Base-by-base conservation (phyloP, 805 yeast species). In the Starmerella bombicola region DNA sequence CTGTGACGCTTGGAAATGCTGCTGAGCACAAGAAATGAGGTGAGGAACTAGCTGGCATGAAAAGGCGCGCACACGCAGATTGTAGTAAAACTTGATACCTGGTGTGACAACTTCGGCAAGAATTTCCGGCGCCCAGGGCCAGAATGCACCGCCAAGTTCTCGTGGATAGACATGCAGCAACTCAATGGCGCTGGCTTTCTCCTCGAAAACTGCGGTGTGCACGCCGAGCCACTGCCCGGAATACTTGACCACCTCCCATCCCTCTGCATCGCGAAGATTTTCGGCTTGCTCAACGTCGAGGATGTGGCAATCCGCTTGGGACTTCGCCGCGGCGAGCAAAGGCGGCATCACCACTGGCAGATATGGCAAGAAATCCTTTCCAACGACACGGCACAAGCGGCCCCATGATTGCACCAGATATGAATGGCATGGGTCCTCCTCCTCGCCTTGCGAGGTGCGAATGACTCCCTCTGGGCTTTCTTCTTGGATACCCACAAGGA, bases 331-430 rank as follows among this genome's bases (percentile, higher is more conserved):
- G 40, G 68, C 71, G 41, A 91, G 61, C 42, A 91, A 66, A n/a
- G 95, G 86, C 21, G 97, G 96, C 56, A 91, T 69, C 26, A 91
- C 95, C 9, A 73, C 73, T 24, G 84, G 80, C 45, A 91, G 67
- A 51, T 74, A 79, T 12, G 95, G 95, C 45, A 83, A 62, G 58
- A 91, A 91, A 33, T 84, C 94, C 45, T 69, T 70, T 19, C 95
- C 94, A 30, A 88, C 67, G 38, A 88, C 74, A 51, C 80, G 72
- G 58, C 98, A 91, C 33, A 91, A 71, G 55, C 97, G 75, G 41
- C 91, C 84, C 98, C 98, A 91, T 33, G 93, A 95, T 58, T 83
- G 94, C 52, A 84, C 93, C 49, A 91, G 68, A 53, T 83, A 86
- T 35, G 82, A 71, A 52, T 74, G 80, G 15, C 91, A 79, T 13